Evolutionary conservation across 2,329 filamentous ascomycete species (phyloP).

Genomic region (Ambrosiella cleistominuta): DNA sequence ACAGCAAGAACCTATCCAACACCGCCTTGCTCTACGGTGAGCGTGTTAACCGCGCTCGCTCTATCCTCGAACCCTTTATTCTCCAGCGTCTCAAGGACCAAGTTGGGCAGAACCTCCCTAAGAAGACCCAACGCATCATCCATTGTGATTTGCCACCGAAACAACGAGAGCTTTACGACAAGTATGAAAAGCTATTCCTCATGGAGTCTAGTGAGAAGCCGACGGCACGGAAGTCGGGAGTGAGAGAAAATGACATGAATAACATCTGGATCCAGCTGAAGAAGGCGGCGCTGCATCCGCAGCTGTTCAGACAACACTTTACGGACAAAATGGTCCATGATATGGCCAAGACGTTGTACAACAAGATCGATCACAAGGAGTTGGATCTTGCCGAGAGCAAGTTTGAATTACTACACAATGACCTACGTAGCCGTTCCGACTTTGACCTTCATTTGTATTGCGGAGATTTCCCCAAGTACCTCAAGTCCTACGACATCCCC

Average conservation of each 20-base stretch:
- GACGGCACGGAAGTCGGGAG: slow-evolving; percentile 26
- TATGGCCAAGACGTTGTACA: slow-evolving; percentile 62
- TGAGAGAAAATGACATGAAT: slow-evolving; percentile 36
- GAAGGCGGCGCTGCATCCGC: slow-evolving; percentile 79
- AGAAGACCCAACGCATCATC: slow-evolving; percentile 60
- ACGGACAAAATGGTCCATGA: slow-evolving; percentile 54
- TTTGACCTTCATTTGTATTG: slow-evolving; percentile 51
- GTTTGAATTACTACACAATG: slow-evolving; percentile 34
- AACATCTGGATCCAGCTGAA: slow-evolving; percentile 80
- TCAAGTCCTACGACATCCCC: slow-evolving; percentile 35
- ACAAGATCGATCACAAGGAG: slow-evolving; percentile 41
- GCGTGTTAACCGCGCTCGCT: slow-evolving; percentile 69
- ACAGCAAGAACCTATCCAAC: slow-evolving; percentile 60
- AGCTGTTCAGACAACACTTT: slow-evolving; percentile 72
- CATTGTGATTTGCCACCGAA: slow-evolving; percentile 60
- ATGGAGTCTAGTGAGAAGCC: slow-evolving; percentile 23
- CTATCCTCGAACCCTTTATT: slow-evolving; percentile 90
- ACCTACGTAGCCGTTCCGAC: slow-evolving; percentile 41
- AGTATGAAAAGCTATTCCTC: slow-evolving; percentile 45
- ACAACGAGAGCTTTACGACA: slow-evolving; percentile 58
- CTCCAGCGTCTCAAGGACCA: slow-evolving; percentile 85
- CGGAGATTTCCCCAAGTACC: slow-evolving; percentile 35
- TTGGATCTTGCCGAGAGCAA: slow-evolving; percentile 33
- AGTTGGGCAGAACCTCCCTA: slow-evolving; percentile 67
- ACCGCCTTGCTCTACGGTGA: slow-evolving; percentile 73